Base-by-base conservation (phyloP, 345 rosid species). In the Aquilaria yunnanensis region DNA sequence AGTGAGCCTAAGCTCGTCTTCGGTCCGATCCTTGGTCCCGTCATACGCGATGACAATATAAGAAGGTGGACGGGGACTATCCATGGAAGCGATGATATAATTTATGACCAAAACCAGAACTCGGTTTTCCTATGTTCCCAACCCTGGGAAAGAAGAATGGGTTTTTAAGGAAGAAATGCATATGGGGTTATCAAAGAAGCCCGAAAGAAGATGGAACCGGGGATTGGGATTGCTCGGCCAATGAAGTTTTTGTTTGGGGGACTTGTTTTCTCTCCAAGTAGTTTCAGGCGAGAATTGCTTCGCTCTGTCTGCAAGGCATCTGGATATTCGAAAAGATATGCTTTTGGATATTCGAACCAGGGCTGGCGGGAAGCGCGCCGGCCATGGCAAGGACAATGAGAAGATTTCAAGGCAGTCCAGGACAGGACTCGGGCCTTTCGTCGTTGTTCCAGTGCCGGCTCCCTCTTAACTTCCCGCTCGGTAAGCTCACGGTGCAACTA, bases 21-120 rank as follows among this genome's bases (percentile, higher is more conserved):
- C 77, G 10, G 67, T 74, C 45, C 72, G 72, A 2, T 71, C 88
- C 67, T 77, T 83, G 4, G 83, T 85, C 1, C 86, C 92, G 62
- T 85, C 92, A 16, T 73, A 85, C 2, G 77, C 83, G 3, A 81
- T 64, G 55, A 85, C 74, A 31, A 83, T 76, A 68, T 69, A 48
- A 32, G 80, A 77, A 0, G 72, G 74, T 9, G 78, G 46, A 59
- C 59, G 59, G 54, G 77, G 71, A 56, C 61, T 65, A 70, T 70
- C 83, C 85, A 78, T 80, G 31, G 10, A 13, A 16, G 30, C 57
- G 2, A 10, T 10, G 11, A 8, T 14, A 14, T 2, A 10, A 13
- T 14, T 12, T 12, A 13, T n/a, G 37, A 50, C 2, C 6, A 14
- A 45, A 32, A 32, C 43, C 9, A 23, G 33, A 13, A 8, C 34